Evolutionary conservation across 2,329 filamentous ascomycete genomes (phyloP), one percentile per base, ranked within the genome.

Genomic region (Fusarium xyrophilum): DNA sequence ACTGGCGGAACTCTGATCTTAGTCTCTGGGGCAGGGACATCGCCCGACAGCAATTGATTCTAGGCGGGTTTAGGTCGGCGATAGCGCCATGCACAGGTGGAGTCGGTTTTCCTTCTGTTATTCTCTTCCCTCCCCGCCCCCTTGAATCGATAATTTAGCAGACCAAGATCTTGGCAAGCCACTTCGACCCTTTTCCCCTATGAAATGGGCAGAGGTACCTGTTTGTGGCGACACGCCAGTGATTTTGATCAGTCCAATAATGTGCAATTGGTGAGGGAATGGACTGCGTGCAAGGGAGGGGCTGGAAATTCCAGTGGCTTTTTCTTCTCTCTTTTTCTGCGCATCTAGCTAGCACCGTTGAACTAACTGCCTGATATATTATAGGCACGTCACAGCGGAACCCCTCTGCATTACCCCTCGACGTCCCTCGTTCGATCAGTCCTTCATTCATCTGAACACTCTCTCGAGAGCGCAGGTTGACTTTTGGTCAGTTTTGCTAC

Each of bases 1-100:
- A 73, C 27, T 72, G 63, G 68, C 70, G 60, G 51, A 72, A 62
- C 33, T 15, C 46, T 57, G 46, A 35, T n/a, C 33, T 21, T 42
- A 21, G 28, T 5, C 17, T 33, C 21, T 5, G 40, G 30, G 38
- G 28, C 21, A 54, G 36, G 35, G 55, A 53, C 36, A 57, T 3
- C 3, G 19, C 4, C 35, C 21, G 33, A 33, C 15, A 36, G 28
- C 8, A 57, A 27, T 25, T n/a, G 17, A 17, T 38, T 35, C 28
- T 9, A 25, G 38, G 39, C 14, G 23, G 39, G 40, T 17, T 47
- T 35, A 35, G 28, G 25, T 32, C 50, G 21, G 36, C 27, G 27
- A 44, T 53, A 53, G 50, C 17, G 50, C 9, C 36, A 44, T 54
- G 38, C 17, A 17, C 40, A 32, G 46, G 46, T 50, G 32, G 32